phyloP scores from a whole-genome alignment of 2,329 filamentous ascomycete species.

The Xylaria sp. region DNA sequence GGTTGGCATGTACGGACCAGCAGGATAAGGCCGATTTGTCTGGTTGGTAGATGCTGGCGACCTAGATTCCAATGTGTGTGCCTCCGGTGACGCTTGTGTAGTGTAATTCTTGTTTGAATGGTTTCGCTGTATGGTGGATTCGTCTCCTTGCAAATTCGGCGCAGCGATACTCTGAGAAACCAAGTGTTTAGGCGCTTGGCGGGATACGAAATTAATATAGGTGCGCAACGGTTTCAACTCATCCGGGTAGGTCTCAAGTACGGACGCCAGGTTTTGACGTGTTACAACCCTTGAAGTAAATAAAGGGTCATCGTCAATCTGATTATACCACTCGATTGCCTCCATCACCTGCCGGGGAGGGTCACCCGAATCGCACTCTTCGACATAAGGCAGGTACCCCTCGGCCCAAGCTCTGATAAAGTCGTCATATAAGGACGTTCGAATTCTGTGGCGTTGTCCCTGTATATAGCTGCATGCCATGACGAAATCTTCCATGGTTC shows the following conservation, averaged over 20 bases:
- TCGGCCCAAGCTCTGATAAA: constrained; percentile 34
- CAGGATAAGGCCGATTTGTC: neutral
- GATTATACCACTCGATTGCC: constrained; percentile 34
- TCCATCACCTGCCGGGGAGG: constrained; percentile 23
- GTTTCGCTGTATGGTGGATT: neutral
- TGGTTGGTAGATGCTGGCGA: constrained; percentile 1
- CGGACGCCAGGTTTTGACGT: constrained; percentile 27
- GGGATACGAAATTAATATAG: constrained; percentile 9
- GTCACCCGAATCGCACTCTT: constrained; percentile 24
- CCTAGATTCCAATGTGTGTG: neutral
- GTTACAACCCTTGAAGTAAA: constrained; percentile 30
- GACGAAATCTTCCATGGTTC: constrained; percentile 29
- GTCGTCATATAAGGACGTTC: constrained; percentile 33
- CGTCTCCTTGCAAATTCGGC: neutral
- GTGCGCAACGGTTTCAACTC: constrained; percentile 20
- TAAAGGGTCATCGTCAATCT: constrained; percentile 28
- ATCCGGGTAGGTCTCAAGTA: constrained; percentile 27
- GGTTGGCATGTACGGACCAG: neutral
- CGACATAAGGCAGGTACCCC: constrained; percentile 30
- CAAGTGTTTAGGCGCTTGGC: constrained; percentile 2
- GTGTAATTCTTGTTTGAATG: neutral
- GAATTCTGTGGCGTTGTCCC: constrained; percentile 24
- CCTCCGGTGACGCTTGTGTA: neutral
- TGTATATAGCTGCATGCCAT: constrained; percentile 31
- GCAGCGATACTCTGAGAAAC: neutral